Percentiles rank a stretch among this genome's conserved stretches.
Conservation (phyloP, 2,329 filamentous ascomycete species). For the Trichothecium sympodiale region DNA sequence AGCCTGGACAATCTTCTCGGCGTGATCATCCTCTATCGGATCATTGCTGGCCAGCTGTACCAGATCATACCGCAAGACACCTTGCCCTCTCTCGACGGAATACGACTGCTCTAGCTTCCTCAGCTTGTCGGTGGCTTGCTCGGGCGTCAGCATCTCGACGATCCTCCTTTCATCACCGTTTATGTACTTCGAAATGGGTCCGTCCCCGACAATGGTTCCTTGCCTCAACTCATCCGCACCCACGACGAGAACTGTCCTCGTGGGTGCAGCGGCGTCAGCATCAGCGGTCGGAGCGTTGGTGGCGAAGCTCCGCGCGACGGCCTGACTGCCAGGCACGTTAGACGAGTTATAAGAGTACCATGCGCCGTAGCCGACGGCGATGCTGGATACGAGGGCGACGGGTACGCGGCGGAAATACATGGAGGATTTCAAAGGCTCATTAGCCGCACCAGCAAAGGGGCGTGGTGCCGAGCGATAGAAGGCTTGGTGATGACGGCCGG, state of each 20-base stretch:
- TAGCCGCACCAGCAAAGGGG: slow-evolving; percentile 25
- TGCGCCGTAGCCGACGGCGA: slow-evolving; percentile 60
- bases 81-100: slow-evolving; percentile 75
- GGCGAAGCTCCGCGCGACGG: slow-evolving; percentile 30
- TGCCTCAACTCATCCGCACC: slow-evolving; percentile 87
- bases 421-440: slow-evolving; percentile 49
- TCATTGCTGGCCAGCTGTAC: slow-evolving; percentile 94
- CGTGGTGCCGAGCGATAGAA: slow-evolving; percentile 5
- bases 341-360: slow-evolving; percentile 58
- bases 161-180: slow-evolving; percentile 69
- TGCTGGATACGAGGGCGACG: slow-evolving; percentile 54
- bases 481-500: background rate
- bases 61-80: slow-evolving; percentile 88
- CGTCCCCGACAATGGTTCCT: slow-evolving; percentile 73
- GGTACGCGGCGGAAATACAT: slow-evolving; percentile 66
- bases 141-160: slow-evolving; percentile 90
- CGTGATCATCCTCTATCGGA: slow-evolving; percentile 96
- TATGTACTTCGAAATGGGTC: slow-evolving; percentile 77
- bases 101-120: slow-evolving; percentile 87
- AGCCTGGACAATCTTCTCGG: slow-evolving; percentile 94
- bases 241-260: slow-evolving; percentile 69
- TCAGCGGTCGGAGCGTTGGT: slow-evolving; percentile 19
- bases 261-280: slow-evolving; percentile 29
- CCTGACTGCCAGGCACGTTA: slow-evolving; percentile 17
- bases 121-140: slow-evolving; percentile 84